Evolutionary conservation across 2,329 filamentous ascomycete genomes (phyloP).

Genomic region (Balansia obtecta): DNA sequence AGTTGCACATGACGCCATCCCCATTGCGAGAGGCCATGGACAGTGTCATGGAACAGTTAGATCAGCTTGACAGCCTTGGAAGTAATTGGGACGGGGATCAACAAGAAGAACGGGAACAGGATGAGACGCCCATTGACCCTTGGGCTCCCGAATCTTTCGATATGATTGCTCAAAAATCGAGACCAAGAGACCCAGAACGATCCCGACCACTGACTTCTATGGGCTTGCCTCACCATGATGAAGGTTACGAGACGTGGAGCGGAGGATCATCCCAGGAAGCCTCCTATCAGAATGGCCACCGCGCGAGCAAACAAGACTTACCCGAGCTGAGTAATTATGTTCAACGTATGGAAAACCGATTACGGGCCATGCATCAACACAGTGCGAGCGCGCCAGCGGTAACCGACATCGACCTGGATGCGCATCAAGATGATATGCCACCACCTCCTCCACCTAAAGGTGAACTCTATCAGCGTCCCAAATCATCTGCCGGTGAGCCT

Average conservation of each 20-base stretch:
- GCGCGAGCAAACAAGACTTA: slow-evolving; percentile 40
- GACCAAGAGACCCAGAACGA: slow-evolving; percentile 14
- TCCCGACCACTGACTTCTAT: slow-evolving; percentile 56
- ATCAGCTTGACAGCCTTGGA: slow-evolving; percentile 53
- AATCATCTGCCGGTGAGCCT: slow-evolving; percentile 42
- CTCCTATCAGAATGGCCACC: slow-evolving; percentile 27
- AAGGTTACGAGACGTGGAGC: slow-evolving; percentile 48
- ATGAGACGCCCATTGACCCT: slow-evolving; percentile 48
- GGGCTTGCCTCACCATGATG: slow-evolving; percentile 51
- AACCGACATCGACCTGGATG: slow-evolving; percentile 7
- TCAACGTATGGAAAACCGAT: slow-evolving; percentile 76
- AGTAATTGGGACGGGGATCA: slow-evolving; percentile 39
- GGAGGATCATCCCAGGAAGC: slow-evolving; percentile 39
- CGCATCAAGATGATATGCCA: slow-evolving; percentile 35
- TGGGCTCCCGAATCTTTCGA: slow-evolving; percentile 90
- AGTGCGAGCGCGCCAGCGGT: slow-evolving; percentile 25
- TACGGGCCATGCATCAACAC: slow-evolving; percentile 58
- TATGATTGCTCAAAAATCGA: slow-evolving; percentile 26
- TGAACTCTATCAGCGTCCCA: slow-evolving; percentile 38
- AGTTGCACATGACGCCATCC: slow-evolving; percentile 68
- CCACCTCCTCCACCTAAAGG: slow-evolving; percentile 52
- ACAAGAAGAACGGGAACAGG: slow-evolving; percentile 26
- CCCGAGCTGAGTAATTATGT: slow-evolving; percentile 78
- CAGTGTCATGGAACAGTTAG: slow-evolving; percentile 88
- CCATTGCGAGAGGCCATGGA: slow-evolving; percentile 93